These are phyloP conservation scores for Raphanus sativus DNA, from an alignment of 345 rosid species.

Conservation along the genomic window DNA sequence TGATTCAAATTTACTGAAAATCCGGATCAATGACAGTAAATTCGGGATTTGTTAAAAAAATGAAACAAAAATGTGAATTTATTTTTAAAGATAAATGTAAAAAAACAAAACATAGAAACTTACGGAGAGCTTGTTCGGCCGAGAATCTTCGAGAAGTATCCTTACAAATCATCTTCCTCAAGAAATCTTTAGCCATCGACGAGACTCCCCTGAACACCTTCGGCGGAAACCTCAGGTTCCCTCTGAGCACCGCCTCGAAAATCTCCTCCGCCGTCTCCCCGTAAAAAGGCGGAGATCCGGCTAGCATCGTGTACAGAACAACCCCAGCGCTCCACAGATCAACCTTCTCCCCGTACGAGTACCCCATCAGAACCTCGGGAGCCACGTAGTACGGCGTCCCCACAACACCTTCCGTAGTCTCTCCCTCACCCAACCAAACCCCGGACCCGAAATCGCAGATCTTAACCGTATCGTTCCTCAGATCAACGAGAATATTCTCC, in stretches of 20 bases:
- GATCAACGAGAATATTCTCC: constrained; percentile 63
- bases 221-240: constrained; percentile 61
- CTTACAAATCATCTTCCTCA: constrained; percentile 72
- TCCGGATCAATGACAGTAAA: background rate
- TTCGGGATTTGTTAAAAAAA: background rate
- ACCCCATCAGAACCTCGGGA: constrained; percentile 74
- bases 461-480: constrained; percentile 42
- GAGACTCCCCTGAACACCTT: constrained; percentile 54
- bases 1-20: background rate
- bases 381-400: constrained; percentile 91
- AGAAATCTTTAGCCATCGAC: constrained; percentile 57
- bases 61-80: background rate
- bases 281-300: constrained; percentile 70
- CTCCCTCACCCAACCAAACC: constrained; percentile 41
- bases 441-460: constrained; percentile 80
- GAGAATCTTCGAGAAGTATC: constrained; percentile 69
- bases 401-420: constrained; percentile 49
- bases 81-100: background rate
- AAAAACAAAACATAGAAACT: constrained; percentile 27
- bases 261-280: constrained; percentile 69
- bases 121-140: constrained; percentile 76
- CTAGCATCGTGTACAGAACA: constrained; percentile 67
- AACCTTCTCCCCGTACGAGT: constrained; percentile 58
- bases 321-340: constrained; percentile 86
- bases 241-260: constrained; percentile 63